A percentile compares a stretch with the other conserved stretches of the same genome.
Conservation (phyloP, 371 early-diverging fungal species). For the Lichtheimia ramosa region DNA sequence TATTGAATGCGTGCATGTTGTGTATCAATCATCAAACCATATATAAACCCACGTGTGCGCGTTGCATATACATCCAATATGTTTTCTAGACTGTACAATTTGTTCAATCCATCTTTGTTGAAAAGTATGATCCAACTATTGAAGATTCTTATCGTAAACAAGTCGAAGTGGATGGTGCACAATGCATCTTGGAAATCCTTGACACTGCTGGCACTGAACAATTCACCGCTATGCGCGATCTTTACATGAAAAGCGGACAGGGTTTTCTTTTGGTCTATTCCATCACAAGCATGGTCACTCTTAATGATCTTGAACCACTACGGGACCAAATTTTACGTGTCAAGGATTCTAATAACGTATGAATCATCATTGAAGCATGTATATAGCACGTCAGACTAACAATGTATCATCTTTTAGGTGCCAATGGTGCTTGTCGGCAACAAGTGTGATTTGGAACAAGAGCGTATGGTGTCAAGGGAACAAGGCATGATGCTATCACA, state of each 20-base stretch:
- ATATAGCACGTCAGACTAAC: not conserved
- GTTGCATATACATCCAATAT: not conserved
- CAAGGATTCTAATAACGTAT: conserved; percentile 75
- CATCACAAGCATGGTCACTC: conserved; percentile 81
- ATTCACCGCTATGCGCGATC: conserved; percentile 90
- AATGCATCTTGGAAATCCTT: conserved; percentile 88
- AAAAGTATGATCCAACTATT: conserved; percentile 90
- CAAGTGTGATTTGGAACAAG: conserved; percentile 83
- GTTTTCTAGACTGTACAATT: conserved; percentile 81
- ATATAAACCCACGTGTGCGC: no score
- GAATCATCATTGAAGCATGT: not conserved
- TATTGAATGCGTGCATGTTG: no score
- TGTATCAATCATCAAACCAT: no score
- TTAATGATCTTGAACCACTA: conserved; percentile 76
- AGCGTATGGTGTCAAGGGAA: conserved; percentile 72
- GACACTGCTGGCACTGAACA: conserved; percentile 91
- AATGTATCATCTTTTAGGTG: conserved; percentile 46
- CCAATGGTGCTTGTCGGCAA: conserved; percentile 88
- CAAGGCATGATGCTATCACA: conserved; percentile 64
- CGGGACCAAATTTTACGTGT: conserved; percentile 81
- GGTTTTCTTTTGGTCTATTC: conserved; percentile 89
- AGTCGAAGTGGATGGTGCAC: conserved; percentile 83
- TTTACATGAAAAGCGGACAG: conserved; percentile 91
- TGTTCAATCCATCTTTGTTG: conserved; percentile 88
- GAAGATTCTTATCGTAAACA: conserved; percentile 91